These are phyloP conservation scores for Jamesozyma piceae DNA, from an alignment of 805 yeast species.

Conservation along the genomic window DNA sequence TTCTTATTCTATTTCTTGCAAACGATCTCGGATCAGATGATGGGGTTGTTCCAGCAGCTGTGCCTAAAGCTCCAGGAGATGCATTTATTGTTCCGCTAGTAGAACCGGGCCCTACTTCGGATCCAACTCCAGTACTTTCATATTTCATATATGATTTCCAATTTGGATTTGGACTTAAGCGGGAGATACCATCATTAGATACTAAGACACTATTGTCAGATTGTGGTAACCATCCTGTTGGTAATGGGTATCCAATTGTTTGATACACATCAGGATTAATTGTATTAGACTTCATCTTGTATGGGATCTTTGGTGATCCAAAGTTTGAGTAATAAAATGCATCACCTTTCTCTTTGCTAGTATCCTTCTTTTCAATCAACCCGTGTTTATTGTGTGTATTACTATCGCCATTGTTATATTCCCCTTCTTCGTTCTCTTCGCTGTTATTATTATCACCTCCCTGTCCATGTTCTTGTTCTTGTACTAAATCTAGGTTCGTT, in stretches of 20 bases:
- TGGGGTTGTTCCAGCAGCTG: background rate
- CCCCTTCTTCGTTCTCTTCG: background rate
- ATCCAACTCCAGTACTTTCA: conserved; percentile 4
- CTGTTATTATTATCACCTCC: background rate
- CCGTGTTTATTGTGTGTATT: background rate
- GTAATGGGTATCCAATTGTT: conserved; percentile 22
- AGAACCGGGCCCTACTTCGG: background rate
- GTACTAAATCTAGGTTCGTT: background rate
- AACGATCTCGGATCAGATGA: background rate
- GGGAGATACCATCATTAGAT: conserved; percentile 23
- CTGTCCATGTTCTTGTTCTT: background rate
- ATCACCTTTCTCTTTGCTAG: background rate
- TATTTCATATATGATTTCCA: conserved; percentile 19
- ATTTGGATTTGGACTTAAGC: conserved; percentile 19
- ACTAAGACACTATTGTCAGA: conserved; percentile 18
- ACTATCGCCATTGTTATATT: background rate
- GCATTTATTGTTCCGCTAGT: background rate
- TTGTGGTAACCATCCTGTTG: conserved; percentile 23
- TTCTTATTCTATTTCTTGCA: conserved; percentile 17
- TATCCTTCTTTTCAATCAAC: background rate
- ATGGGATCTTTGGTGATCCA: conserved; percentile 1
- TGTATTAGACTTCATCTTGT: conserved; percentile 11
- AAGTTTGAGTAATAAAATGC: conserved; percentile 4
- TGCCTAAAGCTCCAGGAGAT: background rate
- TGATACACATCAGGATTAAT: conserved; percentile 19